phyloP scores from a whole-genome alignment of 2,329 filamentous ascomycete genomes.

The Mollisia scopiformis region DNA sequence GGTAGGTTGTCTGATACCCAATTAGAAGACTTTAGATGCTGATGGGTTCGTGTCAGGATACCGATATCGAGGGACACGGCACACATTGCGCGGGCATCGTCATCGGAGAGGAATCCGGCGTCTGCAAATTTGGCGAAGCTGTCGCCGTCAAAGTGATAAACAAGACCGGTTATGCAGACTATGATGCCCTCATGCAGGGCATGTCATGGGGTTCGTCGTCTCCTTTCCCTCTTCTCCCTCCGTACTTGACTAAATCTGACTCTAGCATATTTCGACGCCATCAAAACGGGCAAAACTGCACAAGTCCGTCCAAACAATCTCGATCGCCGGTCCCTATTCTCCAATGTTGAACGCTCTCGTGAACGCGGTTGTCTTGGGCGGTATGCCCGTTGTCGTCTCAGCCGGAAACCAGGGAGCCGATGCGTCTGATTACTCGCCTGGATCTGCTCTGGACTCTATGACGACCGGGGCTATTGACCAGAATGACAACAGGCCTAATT shows the following conservation, averaged over 20 bases:
- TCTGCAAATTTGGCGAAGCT: background rate
- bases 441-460: constrained; percentile 41
- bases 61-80: constrained; percentile 3
- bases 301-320: no score
- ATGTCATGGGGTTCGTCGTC: constrained; percentile 5
- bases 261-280: no score
- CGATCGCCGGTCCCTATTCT: no score
- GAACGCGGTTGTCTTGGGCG: constrained; percentile 23
- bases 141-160: constrained; percentile 4
- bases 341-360: no score
- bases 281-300: no score
- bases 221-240: no score
- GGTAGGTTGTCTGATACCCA: background rate
- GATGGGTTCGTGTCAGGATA: background rate
- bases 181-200: background rate
- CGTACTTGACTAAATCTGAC: no score
- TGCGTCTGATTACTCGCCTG: constrained; percentile 37
- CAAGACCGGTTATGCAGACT: background rate
- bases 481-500: constrained; percentile 39
- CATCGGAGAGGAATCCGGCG: background rate
- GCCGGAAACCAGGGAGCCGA: constrained; percentile 35
- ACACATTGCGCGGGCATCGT: constrained; percentile 5
- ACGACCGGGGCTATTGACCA: constrained; percentile 43
- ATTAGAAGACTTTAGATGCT: background rate
- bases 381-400: constrained; percentile 39